Conservation (phyloP, 1,284 basidiomycete species). For the Golubevia sp. region DNA sequence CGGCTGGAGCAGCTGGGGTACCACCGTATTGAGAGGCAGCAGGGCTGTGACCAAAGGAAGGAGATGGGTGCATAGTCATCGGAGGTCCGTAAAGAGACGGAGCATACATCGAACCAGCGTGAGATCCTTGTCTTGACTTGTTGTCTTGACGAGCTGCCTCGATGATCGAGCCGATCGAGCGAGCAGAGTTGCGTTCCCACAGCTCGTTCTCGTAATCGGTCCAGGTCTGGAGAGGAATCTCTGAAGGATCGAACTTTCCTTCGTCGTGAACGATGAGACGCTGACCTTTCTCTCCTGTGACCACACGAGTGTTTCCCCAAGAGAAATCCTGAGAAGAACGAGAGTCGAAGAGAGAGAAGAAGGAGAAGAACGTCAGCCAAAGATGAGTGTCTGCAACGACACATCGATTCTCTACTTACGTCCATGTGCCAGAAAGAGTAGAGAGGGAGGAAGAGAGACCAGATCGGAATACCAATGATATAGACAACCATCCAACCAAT, state of each 20-base stretch:
- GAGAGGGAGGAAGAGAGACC: conserved; percentile 88
- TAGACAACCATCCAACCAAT: conserved; percentile 95
- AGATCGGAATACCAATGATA: conserved; percentile 85
- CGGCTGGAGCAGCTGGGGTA: conserved; percentile 7
- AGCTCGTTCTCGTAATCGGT: conserved; percentile 74
- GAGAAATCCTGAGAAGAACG: conserved; percentile 73
- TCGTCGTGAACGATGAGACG: conserved; percentile 68
- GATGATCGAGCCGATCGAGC: conserved; percentile 39
- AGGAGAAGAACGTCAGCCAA: too few species aligned
- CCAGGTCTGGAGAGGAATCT: conserved; percentile 95
- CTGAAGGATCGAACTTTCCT: conserved; percentile 89
- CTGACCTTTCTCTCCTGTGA: conserved; percentile 83
- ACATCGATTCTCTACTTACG: conserved; percentile 15
- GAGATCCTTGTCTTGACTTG: conserved; percentile 27
- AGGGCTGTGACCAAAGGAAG: conserved; percentile 34
- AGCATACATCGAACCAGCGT: conserved; percentile 22
- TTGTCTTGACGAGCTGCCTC: conserved; percentile 36
- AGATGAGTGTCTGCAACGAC: not conserved
- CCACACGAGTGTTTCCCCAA: conserved; percentile 86
- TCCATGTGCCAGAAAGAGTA: conserved; percentile 99
- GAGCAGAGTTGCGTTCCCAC: conserved; percentile 43
- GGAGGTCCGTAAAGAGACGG: not conserved
- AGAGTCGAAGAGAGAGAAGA: not conserved
- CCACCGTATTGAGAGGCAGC: conserved; percentile 28
- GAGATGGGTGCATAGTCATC: conserved; percentile 8